These are phyloP conservation scores for Ustilaginoidea virens DNA, from an alignment of 2,329 filamentous ascomycete genomes.

Conservation along the genomic window DNA sequence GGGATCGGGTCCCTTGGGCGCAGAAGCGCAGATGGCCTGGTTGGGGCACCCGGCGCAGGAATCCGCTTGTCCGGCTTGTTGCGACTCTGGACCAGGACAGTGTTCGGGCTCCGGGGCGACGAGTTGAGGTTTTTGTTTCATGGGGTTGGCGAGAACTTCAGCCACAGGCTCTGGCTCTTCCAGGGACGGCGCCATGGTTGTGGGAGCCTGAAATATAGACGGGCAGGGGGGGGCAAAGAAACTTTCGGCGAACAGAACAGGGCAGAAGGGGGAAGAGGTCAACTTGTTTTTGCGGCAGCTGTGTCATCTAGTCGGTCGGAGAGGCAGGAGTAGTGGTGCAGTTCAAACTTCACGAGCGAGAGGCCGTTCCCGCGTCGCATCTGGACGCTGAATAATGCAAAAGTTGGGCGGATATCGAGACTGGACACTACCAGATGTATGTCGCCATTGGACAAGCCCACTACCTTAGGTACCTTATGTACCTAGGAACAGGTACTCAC, in stretches of 20 bases:
- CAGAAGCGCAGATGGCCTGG: slow-evolving; percentile 84
- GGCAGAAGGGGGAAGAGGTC: too few relatives aligned
- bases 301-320: too few relatives aligned
- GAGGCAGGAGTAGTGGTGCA: too few relatives aligned
- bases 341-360: too few relatives aligned
- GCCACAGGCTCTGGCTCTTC: slow-evolving; percentile 52
- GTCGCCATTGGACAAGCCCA: too few relatives aligned
- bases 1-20: slow-evolving; percentile 88
- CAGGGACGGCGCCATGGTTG: slow-evolving; percentile 62
- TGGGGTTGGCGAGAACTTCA: slow-evolving; percentile 58
- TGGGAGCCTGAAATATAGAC: too few relatives aligned
- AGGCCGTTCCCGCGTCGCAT: too few relatives aligned
- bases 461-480: too few relatives aligned
- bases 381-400: slow-evolving; percentile 9
- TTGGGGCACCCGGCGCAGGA: slow-evolving; percentile 93
- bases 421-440: not conserved
- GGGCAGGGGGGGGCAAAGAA: too few relatives aligned
- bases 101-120: slow-evolving; percentile 94
- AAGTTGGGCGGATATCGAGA: not conserved
- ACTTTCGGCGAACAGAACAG: too few relatives aligned
- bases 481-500: too few relatives aligned
- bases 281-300: too few relatives aligned
- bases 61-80: slow-evolving; percentile 54
- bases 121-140: slow-evolving; percentile 67
- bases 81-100: slow-evolving; percentile 79